Evolutionary conservation across 1,284 basidiomycete species (phyloP), one percentile per base, ranked within the genome.

Genomic region (Fomes fomentarius): DNA sequence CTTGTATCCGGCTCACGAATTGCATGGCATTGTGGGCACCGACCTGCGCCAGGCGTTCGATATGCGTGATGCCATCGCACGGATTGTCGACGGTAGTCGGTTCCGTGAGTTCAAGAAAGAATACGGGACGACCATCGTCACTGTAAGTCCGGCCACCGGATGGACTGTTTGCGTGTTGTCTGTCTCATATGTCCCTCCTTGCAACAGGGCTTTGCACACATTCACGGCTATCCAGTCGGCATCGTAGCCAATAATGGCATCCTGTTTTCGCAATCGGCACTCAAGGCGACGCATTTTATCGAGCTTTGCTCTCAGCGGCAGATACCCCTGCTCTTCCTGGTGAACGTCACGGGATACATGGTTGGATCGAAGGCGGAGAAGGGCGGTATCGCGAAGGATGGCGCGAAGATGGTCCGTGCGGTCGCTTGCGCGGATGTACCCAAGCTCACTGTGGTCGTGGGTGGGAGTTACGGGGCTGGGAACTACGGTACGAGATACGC

Each of bases 71-170:
- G 87, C 98, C 25, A 95, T 98, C 65, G 86, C 94, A 14, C 87
- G 95, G 24, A 75, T 96, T 41, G 94, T 96, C 4, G 95, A 98
- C 63, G 94, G 94, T 2, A 94, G 91, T 66, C 83, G 87, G 53
- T 96, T 98, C 71, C 82, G 94, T 60, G 95, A 97, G 72, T 98
- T 96, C 79, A 98, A 98, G 79, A 91, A 90, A 70, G 93, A 95
- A 67, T 97, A 96, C 68, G 95, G 93, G 14, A 76, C 87, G 44
- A 96, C 94, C 0, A 86, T 98, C 53, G 83, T 97, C 50, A 97
- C 94, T 7, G 94, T 91, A 64, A 60, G 81, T 75, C 47, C 14
- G 10, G 37, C 31, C 12, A 8, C 35, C 21, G 14, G 14, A 4
- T 24, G 3, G n/a, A 12, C 43, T 25, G 35, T 46, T 52, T 21